phyloP scores from a whole-genome alignment of 169 alveolate genomes.

The Cryptosporidium canis region DNA sequence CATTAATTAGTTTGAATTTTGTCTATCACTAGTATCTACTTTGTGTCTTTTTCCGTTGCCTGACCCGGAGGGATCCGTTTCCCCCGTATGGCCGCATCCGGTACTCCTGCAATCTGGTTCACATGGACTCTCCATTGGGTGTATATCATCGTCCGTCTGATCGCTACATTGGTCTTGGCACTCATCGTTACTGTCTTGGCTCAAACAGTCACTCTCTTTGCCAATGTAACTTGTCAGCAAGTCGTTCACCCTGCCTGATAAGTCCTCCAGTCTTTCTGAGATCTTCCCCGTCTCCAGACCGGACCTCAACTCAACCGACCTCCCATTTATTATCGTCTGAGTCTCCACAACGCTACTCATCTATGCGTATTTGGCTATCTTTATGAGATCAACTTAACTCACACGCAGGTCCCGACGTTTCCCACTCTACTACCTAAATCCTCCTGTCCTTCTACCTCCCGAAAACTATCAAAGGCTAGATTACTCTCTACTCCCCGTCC shows the following conservation, averaged over 20 bases:
- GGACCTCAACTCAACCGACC: background rate
- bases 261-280: conserved; percentile 4
- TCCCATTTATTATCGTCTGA: background rate
- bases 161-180: background rate
- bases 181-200: background rate
- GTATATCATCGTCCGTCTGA: background rate
- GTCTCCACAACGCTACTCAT: background rate
- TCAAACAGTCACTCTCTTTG: background rate
- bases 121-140: no score
- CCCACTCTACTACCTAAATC: background rate
- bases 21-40: background rate
- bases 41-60: background rate
- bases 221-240: conserved; percentile 1
- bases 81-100: background rate
- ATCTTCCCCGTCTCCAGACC: background rate
- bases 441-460: no score
- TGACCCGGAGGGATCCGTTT: background rate
- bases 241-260: background rate
- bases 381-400: background rate
- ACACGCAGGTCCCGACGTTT: background rate
- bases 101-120: background rate
- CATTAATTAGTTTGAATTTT: background rate
- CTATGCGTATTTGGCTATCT: background rate
- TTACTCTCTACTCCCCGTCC: no score
- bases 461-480: no score